Conservation (phyloP, 192 early-diverging fungal species). For the Globomyces pollinis-pini region DNA sequence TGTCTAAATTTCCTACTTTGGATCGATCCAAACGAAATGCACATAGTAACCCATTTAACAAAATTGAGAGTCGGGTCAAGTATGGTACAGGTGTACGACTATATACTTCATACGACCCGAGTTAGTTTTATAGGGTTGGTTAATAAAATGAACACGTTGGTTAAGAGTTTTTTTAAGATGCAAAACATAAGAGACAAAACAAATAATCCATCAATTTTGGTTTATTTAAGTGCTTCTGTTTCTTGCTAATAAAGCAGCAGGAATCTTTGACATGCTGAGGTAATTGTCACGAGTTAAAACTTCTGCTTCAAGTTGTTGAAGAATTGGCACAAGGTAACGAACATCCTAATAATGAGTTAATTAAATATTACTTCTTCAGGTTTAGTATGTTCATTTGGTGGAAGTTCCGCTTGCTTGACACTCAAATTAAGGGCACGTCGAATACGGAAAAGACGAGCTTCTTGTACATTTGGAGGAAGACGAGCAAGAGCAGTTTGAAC, state of each 20-base stretch:
- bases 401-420: slow-evolving; percentile 61
- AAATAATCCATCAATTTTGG: not conserved
- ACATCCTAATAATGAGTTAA: slow-evolving; percentile 58
- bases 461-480: slow-evolving; percentile 54
- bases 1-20: slow-evolving; percentile 20
- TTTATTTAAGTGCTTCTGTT: slow-evolving; percentile 28
- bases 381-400: slow-evolving; percentile 65
- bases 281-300: slow-evolving; percentile 42
- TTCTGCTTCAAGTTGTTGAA: slow-evolving; percentile 77
- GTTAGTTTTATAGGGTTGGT: too few relatives aligned
- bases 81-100: not conserved
- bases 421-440: slow-evolving; percentile 70
- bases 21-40: slow-evolving; percentile 31
- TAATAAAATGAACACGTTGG: too few relatives aligned
- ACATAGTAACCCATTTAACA: not conserved
- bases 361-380: slow-evolving; percentile 54
- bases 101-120: not conserved
- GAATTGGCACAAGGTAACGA: slow-evolving; percentile 72
- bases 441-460: slow-evolving; percentile 71
- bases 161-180: not conserved
- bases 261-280: slow-evolving; percentile 32
- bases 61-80: not conserved
- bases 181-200: not conserved
- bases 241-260: slow-evolving; percentile 23
- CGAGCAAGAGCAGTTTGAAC: slow-evolving; percentile 77